Evolutionary conservation across 768 basidiomycete species (phyloP).

Genomic region (Russula sp.): DNA sequence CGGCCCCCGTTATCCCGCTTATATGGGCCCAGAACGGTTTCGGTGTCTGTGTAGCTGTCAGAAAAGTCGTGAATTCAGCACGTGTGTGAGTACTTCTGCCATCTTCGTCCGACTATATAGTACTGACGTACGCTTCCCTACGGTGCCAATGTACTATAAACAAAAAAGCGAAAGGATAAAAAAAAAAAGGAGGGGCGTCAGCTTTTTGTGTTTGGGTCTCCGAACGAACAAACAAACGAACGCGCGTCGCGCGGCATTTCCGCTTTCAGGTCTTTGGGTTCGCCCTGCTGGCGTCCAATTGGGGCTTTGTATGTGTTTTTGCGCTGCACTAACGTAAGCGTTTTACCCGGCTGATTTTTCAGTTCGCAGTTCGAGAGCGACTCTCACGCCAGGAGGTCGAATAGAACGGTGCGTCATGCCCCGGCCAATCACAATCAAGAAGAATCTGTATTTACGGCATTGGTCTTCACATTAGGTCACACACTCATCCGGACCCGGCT

Average conservation of each 20-base stretch:
- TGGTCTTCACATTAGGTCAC: too few relatives aligned
- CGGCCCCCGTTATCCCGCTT: neutral
- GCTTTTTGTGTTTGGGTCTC: neutral
- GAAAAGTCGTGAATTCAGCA: neutral
- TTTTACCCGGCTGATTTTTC: too few relatives aligned
- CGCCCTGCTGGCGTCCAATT: neutral
- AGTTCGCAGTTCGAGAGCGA: too few relatives aligned
- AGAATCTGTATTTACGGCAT: too few relatives aligned
- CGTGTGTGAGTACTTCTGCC: neutral
- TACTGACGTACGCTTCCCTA: neutral
- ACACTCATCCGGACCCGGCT: too few relatives aligned
- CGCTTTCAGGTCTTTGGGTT: conserved; percentile 1
- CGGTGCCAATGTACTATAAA: neutral
- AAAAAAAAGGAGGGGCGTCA: too few relatives aligned
- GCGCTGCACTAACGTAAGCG: too few relatives aligned
- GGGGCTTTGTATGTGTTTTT: neutral
- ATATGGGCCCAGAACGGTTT: neutral
- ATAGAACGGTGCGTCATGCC: too few relatives aligned
- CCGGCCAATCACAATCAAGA: too few relatives aligned
- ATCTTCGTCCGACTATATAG: neutral
- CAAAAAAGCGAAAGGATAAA: neutral
- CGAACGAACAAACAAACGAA: neutral
- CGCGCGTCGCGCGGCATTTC: conserved; percentile 10
- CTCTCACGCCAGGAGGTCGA: too few relatives aligned
- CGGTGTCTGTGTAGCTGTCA: neutral